Percentiles rank a stretch among this genome's conserved stretches.
phyloP scores from a whole-genome alignment of 208 protist genomes.

The Polymyxa betae region DNA sequence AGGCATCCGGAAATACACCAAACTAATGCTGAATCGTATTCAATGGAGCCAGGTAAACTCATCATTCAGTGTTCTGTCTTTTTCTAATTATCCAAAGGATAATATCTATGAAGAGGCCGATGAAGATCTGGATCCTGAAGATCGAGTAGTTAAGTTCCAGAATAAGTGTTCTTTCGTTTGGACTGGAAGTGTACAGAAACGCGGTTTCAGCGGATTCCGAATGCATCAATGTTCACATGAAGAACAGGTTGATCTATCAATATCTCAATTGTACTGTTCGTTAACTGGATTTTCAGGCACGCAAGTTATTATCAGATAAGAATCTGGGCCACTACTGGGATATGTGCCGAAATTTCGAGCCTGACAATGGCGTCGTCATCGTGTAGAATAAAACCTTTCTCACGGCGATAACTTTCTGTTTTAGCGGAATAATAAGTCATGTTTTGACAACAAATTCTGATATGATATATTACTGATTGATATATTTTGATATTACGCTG shows the following conservation, averaged over 20 bases:
- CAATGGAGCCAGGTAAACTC: neutral
- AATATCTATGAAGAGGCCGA: constrained; percentile 3
- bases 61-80: neutral
- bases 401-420: neutral
- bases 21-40: constrained; percentile 30
- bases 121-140: neutral
- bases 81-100: neutral
- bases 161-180: constrained; percentile 29
- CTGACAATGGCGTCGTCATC: neutral
- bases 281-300: neutral
- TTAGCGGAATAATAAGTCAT: neutral
- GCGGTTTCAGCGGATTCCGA: constrained; percentile 42
- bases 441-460: neutral
- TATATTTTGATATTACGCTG: neutral
- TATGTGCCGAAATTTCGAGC: constrained; percentile 18
- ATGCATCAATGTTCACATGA: neutral
- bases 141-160: neutral
- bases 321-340: constrained; percentile 45
- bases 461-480: neutral
- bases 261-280: neutral
- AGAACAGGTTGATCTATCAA: neutral
- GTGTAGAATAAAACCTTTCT: neutral
- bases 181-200: neutral
- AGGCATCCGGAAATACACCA: constrained; percentile 26
- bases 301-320: constrained; percentile 27